phyloP scores from a whole-genome alignment of 2,329 filamentous ascomycete genomes.

The Teratosphaeria nubilosa region DNA sequence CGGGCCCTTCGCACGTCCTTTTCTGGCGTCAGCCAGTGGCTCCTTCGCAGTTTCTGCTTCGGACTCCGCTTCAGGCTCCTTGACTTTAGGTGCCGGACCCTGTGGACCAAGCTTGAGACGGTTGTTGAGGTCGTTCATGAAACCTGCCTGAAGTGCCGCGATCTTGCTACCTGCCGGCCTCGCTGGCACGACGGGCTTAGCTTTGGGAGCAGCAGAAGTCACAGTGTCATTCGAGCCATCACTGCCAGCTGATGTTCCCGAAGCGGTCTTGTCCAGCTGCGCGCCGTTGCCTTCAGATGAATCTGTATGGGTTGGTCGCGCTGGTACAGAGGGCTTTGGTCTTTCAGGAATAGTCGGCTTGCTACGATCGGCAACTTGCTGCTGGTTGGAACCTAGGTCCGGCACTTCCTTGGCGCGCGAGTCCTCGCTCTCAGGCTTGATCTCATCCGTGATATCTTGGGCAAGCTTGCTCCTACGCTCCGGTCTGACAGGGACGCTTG shows the following conservation, averaged over 20 bases:
- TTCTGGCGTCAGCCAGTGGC: constrained; percentile 80
- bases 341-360: constrained; percentile 53
- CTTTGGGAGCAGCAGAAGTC: constrained; percentile 42
- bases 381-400: constrained; percentile 33
- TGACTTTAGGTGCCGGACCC: constrained; percentile 54
- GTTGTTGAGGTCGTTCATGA: constrained; percentile 88
- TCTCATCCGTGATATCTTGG: constrained; percentile 21
- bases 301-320: constrained; percentile 37
- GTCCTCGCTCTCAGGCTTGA: constrained; percentile 2
- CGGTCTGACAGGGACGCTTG: constrained; percentile 22
- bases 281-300: constrained; percentile 5
- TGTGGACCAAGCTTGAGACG: constrained; percentile 80
- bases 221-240: constrained; percentile 11
- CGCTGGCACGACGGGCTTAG: constrained; percentile 75
- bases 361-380: constrained; percentile 46
- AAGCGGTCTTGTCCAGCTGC: constrained; percentile 7
- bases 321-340: constrained; percentile 55
- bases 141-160: constrained; percentile 78
- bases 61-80: constrained; percentile 52
- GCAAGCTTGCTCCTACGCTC: constrained; percentile 19
- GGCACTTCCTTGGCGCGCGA: constrained; percentile 9
- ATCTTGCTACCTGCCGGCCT: constrained; percentile 78
- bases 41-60: constrained; percentile 48
- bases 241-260: constrained; percentile 15
- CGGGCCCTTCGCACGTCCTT: constrained; percentile 80